Percentiles rank a stretch among this genome's conserved stretches.
These are phyloP conservation scores for Sungouiella thailandica DNA, from an alignment of 805 yeast species.

Conservation along the genomic window DNA sequence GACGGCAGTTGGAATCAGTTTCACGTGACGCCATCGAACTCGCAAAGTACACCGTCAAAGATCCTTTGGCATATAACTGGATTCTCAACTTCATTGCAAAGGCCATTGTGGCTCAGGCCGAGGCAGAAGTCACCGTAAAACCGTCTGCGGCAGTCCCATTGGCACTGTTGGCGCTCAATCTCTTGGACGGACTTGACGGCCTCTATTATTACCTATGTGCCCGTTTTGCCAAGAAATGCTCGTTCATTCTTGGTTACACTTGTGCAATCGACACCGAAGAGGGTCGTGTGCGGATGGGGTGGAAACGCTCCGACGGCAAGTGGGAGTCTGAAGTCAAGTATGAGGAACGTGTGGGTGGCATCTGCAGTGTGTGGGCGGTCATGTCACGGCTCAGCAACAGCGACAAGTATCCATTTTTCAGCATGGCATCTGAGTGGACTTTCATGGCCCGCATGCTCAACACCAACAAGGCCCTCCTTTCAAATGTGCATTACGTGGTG, in stretches of 20 bases:
- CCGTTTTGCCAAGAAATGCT: conserved; percentile 87
- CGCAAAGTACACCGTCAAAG: conserved; percentile 35
- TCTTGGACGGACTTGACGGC: conserved; percentile 47
- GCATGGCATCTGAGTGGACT: conserved; percentile 51
- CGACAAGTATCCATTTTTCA: conserved; percentile 24
- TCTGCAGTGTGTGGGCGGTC: conserved; percentile 73
- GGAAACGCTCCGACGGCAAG: conserved; percentile 51
- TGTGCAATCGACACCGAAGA: conserved; percentile 74
- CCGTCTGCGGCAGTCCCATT: conserved; percentile 77
- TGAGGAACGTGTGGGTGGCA: conserved; percentile 84
- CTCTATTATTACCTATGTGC: conserved; percentile 61
- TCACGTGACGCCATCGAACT: conserved; percentile 46
- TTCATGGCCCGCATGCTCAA: conserved; percentile 72
- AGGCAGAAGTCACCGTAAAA: conserved; percentile 79
- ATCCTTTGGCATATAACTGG: conserved; percentile 62
- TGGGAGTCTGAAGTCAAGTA: conserved; percentile 66
- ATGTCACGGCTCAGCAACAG: conserved; percentile 45
- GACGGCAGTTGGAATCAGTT: conserved; percentile 50
- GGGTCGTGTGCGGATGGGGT: conserved; percentile 84
- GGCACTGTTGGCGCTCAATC: conserved; percentile 55
- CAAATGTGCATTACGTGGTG: conserved; percentile 67
- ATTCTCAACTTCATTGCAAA: conserved; percentile 79
- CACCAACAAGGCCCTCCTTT: conserved; percentile 41
- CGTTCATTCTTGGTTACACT: conserved; percentile 76
- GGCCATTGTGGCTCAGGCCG: conserved; percentile 85